Conservation (phyloP, 768 basidiomycete species). For the Auriscalpium vulgare region DNA sequence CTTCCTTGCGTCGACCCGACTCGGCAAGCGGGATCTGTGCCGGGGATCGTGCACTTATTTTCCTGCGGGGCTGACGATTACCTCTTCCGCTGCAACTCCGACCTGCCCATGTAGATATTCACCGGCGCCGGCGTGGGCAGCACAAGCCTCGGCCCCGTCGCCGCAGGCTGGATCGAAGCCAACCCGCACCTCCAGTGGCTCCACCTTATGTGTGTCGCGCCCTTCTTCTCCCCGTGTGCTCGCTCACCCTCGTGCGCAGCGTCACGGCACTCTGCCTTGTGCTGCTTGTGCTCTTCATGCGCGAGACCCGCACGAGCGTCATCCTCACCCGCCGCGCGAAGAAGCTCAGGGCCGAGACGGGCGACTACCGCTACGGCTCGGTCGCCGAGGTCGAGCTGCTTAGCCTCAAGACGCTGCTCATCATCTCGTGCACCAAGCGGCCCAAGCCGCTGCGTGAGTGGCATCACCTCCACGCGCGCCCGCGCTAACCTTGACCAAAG, state of each 20-base stretch:
- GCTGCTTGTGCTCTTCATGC: slow-evolving; percentile 46
- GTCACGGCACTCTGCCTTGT: slow-evolving; percentile 43
- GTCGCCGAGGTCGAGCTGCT: slow-evolving; percentile 56
- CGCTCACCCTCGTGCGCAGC: slow-evolving; percentile 24
- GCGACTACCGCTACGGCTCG: slow-evolving; percentile 54
- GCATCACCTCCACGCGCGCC: too few relatives aligned
- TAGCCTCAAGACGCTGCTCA: slow-evolving; percentile 51
- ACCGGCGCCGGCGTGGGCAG: slow-evolving; percentile 51
- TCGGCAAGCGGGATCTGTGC: too few relatives aligned
- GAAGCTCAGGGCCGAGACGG: slow-evolving; percentile 55
- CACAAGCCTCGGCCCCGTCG: slow-evolving; percentile 54
- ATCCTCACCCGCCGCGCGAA: slow-evolving; percentile 60
- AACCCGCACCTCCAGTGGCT: slow-evolving; percentile 57
- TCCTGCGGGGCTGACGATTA: too few relatives aligned
- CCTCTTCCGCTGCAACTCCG: not conserved
- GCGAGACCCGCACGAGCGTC: slow-evolving; percentile 68
- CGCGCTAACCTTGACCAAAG: slow-evolving; percentile 24
- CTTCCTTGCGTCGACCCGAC: too few relatives aligned
- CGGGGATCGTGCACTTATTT: too few relatives aligned
- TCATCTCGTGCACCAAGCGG: slow-evolving; percentile 62
- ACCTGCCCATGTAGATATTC: slow-evolving; percentile 71
- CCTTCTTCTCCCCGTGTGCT: slow-evolving; percentile 5
- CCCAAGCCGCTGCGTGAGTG: slow-evolving; percentile 61
- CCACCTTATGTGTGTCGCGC: slow-evolving; percentile 44
- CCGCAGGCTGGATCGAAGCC: slow-evolving; percentile 61